These are phyloP conservation scores for Fusarium avenaceum DNA, from an alignment of 2,329 filamentous ascomycete species.

Conservation along the genomic window DNA sequence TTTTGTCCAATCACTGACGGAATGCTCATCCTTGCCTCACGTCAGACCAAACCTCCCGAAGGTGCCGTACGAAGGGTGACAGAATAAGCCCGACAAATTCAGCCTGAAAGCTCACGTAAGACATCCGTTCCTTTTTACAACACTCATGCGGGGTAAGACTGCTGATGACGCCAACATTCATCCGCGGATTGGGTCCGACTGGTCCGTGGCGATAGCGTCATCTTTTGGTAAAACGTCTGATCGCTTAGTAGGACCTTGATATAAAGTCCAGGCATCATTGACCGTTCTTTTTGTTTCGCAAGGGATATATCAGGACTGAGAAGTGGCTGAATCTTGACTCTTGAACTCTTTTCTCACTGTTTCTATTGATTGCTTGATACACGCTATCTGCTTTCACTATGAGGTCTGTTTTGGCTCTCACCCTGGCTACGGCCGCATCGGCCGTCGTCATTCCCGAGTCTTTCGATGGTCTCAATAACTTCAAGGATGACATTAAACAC, in stretches of 20 bases:
- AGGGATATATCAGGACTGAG: constrained; percentile 1
- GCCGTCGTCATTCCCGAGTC: constrained; percentile 41
- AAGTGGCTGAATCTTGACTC: not conserved
- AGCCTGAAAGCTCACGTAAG: not conserved
- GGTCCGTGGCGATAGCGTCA: constrained; percentile 14
- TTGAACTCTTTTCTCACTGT: not conserved
- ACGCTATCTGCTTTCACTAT: constrained; percentile 14
- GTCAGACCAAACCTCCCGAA: constrained; percentile 28
- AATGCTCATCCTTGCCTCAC: constrained; percentile 22
- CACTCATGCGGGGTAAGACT: constrained; percentile 28
- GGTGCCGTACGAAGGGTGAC: constrained; percentile 14
- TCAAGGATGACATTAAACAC: constrained; percentile 28
- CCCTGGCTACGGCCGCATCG: constrained; percentile 42
- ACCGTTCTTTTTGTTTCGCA: constrained; percentile 2
- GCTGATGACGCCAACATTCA: constrained; percentile 42
- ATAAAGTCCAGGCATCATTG: constrained; percentile 37
- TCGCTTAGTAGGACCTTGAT: not conserved
- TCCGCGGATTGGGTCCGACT: constrained; percentile 8
- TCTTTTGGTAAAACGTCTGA: constrained; percentile 2
- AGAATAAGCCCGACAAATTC: not conserved
- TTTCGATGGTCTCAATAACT: constrained; percentile 1
- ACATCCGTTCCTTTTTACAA: not conserved
- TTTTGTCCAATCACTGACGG: not conserved
- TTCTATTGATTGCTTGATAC: not conserved
- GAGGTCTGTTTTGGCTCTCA: constrained; percentile 38